Evolutionary conservation across 169 alveolate species (phyloP).

Genomic region (Cardiosporidium cionae): DNA sequence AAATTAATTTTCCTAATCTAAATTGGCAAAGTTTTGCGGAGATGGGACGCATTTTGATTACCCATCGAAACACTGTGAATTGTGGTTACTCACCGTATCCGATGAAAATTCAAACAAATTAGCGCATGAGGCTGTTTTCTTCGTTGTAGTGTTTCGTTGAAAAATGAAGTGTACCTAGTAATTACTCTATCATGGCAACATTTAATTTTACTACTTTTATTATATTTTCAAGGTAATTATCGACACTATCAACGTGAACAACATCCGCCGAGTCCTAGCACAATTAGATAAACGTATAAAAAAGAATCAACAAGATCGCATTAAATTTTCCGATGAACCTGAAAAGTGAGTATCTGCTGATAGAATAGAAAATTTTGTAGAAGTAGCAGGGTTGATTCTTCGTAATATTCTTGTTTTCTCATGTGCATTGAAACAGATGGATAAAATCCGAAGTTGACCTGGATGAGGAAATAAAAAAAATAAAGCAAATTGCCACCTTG

Average conservation of each 20-base stretch:
- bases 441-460: conserved; percentile 57
- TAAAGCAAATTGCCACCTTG: conserved; percentile 37
- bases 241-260: conserved; percentile 11
- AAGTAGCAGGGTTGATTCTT: neutral
- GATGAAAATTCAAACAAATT: neutral
- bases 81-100: neutral
- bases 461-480: conserved; percentile 50
- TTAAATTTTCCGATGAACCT: conserved; percentile 10
- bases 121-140: neutral
- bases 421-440: conserved; percentile 3
- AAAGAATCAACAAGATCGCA: conserved; percentile 21
- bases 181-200: neutral
- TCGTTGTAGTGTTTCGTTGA: neutral
- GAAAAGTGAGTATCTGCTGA: conserved; percentile 27
- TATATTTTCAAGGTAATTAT: conserved; percentile 7
- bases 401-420: neutral
- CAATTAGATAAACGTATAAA: conserved; percentile 19
- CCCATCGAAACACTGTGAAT: neutral
- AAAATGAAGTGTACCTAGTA: neutral
- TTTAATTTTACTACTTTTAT: neutral
- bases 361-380: neutral
- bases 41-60: neutral
- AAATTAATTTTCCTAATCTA: too few species aligned
- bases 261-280: conserved; percentile 17
- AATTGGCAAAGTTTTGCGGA: neutral